Evolutionary conservation across 2,329 filamentous ascomycete genomes (phyloP).

Genomic region (Acephala macrosclerotiorum): DNA sequence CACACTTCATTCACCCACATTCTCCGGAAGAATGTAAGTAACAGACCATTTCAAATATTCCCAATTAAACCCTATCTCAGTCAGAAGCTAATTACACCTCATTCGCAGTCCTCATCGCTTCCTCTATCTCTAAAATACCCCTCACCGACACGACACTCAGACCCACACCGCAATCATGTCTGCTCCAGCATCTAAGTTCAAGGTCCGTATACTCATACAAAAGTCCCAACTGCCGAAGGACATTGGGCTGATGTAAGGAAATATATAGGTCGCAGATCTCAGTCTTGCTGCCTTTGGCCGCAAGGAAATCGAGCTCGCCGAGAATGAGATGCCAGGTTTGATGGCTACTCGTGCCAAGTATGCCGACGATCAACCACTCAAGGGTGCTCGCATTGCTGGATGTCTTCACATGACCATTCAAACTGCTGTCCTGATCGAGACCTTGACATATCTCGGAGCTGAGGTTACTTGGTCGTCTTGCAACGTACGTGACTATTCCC

Average conservation of each 20-base stretch:
- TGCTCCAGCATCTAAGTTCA: slow-evolving; percentile 46
- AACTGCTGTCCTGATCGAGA: slow-evolving; percentile 99
- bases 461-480: slow-evolving; percentile 99
- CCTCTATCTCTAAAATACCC: slow-evolving; percentile 12
- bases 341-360: slow-evolving; percentile 96
- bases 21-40: slow-evolving; percentile 18
- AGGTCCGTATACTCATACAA: slow-evolving; percentile 29
- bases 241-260: slow-evolving; percentile 63
- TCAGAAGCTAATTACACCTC: not conserved
- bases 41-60: not conserved
- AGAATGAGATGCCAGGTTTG: slow-evolving; percentile 97
- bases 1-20: slow-evolving; percentile 14
- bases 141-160: slow-evolving; percentile 27
- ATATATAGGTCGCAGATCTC: slow-evolving; percentile 87
- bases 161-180: slow-evolving; percentile 42
- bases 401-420: slow-evolving; percentile 88
- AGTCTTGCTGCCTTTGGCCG: slow-evolving; percentile 97
- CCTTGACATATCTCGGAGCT: slow-evolving; percentile 89
- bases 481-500: no score
- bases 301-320: slow-evolving; percentile 98
- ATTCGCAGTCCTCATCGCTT: slow-evolving; percentile 2
- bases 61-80: not conserved
- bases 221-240: not conserved
- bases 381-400: slow-evolving; percentile 94
- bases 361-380: slow-evolving; percentile 89